These are phyloP conservation scores for Cryptococcus hybrid DNA, from an alignment of 1,284 basidiomycete species.

Conservation along the genomic window DNA sequence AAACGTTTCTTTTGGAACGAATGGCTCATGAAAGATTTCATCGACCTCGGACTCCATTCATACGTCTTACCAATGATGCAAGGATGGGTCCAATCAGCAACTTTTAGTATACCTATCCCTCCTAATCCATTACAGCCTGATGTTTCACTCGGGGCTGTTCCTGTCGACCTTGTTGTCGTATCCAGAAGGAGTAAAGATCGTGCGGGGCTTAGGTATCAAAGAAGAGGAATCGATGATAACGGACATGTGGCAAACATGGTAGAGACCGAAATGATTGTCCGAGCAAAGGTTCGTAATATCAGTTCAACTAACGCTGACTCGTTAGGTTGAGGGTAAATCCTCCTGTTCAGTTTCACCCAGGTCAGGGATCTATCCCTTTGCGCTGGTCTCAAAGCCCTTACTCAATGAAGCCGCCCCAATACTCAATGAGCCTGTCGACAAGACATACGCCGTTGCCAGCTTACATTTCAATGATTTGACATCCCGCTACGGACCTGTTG, in stretches of 20 bases:
- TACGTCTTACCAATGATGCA: slow-evolving; percentile 86
- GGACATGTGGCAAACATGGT: slow-evolving; percentile 58
- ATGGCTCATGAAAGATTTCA: slow-evolving; percentile 43
- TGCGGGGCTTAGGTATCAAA: slow-evolving; percentile 57
- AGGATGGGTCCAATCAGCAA: slow-evolving; percentile 74
- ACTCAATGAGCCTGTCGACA: slow-evolving; percentile 70
- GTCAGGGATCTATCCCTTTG: slow-evolving; percentile 87
- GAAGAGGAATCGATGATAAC: slow-evolving; percentile 55
- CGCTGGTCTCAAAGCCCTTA: slow-evolving; percentile 75
- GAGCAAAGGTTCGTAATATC: slow-evolving; percentile 60
- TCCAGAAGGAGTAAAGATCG: slow-evolving; percentile 55
- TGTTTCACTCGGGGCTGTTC: slow-evolving; percentile 27
- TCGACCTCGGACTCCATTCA: slow-evolving; percentile 59
- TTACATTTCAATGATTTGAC: slow-evolving; percentile 72
- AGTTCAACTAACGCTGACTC: slow-evolving; percentile 4
- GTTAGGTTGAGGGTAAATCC: slow-evolving; percentile 57
- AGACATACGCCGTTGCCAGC: slow-evolving; percentile 67
- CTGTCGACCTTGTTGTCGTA: slow-evolving; percentile 53
- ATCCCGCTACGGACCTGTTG: slow-evolving; percentile 72
- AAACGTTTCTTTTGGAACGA: slow-evolving; percentile 57
- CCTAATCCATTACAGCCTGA: slow-evolving; percentile 24
- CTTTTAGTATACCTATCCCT: slow-evolving; percentile 60
- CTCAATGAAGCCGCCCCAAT: slow-evolving; percentile 85
- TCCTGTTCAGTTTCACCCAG: slow-evolving; percentile 88
- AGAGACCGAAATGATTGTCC: slow-evolving; percentile 65